Base-by-base conservation (phyloP, 2,329 filamentous ascomycete species). In the Metarhizium guizhouense region DNA sequence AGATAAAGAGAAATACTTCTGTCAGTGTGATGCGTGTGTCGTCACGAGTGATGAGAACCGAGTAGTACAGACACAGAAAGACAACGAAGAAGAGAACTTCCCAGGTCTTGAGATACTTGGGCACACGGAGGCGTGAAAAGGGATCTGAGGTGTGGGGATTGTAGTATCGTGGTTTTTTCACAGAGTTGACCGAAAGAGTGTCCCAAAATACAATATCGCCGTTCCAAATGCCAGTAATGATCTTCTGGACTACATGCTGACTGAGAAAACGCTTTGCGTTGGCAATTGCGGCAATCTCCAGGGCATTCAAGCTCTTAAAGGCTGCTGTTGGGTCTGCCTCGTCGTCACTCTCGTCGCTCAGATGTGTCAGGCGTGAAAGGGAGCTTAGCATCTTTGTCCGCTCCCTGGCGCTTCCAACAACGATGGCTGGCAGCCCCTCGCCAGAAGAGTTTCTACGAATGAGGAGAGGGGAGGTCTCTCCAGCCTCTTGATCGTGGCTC, bases 151-250 rank as follows among this genome's bases (percentile, higher is more conserved):
- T 82, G 59, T 73, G 76, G 29, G 74, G 74, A 66, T 88, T 88
- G 71, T 94, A 95, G 60, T 88, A 83, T 25, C 86, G 84, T 1
- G 90, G 86, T 64, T 84, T 83, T 70, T 95, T 95, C 56, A 78
- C 81, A 0, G 88, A 84, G 63, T 87, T 76, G 8, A 89, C 80
- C 8, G 82, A 86, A n/a, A 95, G 74, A 6, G 78, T 82, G 58
- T 91, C 86, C 90, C 90, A 95, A 68, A 95, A 94, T 42, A 92
- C 82, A 58, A 95, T 90, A 61, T 92, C 86, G 49, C 90, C 90
- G 59, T 85, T 84, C 90, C 90, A 95, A 54, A 95, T 88, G 51
- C 87, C 87, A 49, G 87, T 86, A 59, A 95, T 83, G 61, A 95
- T 87, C 64, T 87, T 88, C 67, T 95, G 90, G 11, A 95, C 87